A percentile compares a stretch with the other conserved stretches of the same genome.
Conservation (phyloP, 495 filamentous ascomycete genomes). For the Apiosordaria backusii region DNA sequence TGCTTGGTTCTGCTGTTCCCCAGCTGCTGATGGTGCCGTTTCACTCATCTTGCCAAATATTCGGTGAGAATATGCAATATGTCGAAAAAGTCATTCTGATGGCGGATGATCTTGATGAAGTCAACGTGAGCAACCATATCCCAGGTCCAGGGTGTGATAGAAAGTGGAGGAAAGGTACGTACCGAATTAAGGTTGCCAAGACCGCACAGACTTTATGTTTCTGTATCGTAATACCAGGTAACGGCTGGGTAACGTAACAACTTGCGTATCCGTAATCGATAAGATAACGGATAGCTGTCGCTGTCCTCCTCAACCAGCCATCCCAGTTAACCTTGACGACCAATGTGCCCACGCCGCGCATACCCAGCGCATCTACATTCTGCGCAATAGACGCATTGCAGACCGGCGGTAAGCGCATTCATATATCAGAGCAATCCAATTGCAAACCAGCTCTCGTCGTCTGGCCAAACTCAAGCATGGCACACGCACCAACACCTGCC, state of each 20-base stretch:
- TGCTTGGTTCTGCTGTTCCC: constrained; percentile 7
- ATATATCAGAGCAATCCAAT: neutral
- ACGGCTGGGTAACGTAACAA: neutral
- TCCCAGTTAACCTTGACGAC: neutral
- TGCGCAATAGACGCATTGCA: neutral
- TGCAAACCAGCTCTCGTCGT: neutral
- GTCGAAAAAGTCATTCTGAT: neutral
- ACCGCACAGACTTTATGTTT: neutral
- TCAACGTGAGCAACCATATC: neutral
- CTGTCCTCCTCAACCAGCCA: neutral
- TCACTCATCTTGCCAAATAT: constrained; percentile 15
- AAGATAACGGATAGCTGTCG: neutral
- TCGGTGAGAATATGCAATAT: neutral
- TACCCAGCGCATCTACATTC: neutral
- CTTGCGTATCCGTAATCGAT: neutral
- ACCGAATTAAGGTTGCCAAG: neutral
- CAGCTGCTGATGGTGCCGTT: neutral
- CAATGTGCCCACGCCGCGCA: neutral
- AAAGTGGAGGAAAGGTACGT: neutral
- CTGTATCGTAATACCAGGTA: no score
- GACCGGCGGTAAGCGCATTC: neutral
- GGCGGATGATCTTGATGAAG: neutral
- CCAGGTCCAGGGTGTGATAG: neutral
- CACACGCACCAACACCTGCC: constrained; percentile 11
- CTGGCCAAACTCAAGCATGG: constrained; percentile 19